These are phyloP conservation scores for Pleurotus tuoliensis DNA, from an alignment of 768 basidiomycete species.

Conservation along the genomic window DNA sequence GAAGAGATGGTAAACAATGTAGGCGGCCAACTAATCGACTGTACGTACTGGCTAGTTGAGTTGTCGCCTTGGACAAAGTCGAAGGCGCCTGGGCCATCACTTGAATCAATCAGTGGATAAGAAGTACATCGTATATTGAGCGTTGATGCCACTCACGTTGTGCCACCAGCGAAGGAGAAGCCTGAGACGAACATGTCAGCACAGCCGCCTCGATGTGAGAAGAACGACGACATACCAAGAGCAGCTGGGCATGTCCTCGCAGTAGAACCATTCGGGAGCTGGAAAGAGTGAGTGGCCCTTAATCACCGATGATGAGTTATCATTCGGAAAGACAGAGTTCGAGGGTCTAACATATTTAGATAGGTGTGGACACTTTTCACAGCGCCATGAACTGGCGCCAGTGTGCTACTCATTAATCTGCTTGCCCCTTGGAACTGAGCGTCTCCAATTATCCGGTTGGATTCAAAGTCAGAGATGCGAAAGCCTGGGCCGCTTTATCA, in stretches of 20 bases:
- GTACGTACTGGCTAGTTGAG: conserved; percentile 50
- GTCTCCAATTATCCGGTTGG: conserved; percentile 68
- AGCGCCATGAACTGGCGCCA: conserved; percentile 49
- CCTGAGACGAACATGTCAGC: conserved; percentile 34
- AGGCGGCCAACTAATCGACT: conserved; percentile 6
- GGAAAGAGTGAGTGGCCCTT: conserved; percentile 64
- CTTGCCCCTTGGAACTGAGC: conserved; percentile 68
- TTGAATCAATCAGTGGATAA: conserved; percentile 15
- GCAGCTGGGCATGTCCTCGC: conserved; percentile 77
- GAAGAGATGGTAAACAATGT: conserved; percentile 2
- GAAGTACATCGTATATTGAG: background rate
- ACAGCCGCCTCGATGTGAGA: background rate
- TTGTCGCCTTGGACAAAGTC: conserved; percentile 78
- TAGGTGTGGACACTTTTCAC: conserved; percentile 72
- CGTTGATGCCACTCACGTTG: conserved; percentile 47
- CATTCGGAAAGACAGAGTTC: background rate
- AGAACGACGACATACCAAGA: conserved; percentile 45
- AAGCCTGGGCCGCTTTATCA: conserved; percentile 66
- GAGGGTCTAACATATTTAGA: conserved; percentile 57
- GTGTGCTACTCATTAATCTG: conserved; percentile 49
- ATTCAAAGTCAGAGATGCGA: conserved; percentile 70
- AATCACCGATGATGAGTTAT: conserved; percentile 4
- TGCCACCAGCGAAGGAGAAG: conserved; percentile 75
- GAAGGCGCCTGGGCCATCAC: conserved; percentile 79
- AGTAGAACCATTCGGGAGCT: conserved; percentile 59